A percentile compares a stretch with the other conserved stretches of the same genome.
These are phyloP conservation scores for Phaeosphaeriaceae sp. DNA, from an alignment of 2,329 filamentous ascomycete genomes.

Conservation along the genomic window DNA sequence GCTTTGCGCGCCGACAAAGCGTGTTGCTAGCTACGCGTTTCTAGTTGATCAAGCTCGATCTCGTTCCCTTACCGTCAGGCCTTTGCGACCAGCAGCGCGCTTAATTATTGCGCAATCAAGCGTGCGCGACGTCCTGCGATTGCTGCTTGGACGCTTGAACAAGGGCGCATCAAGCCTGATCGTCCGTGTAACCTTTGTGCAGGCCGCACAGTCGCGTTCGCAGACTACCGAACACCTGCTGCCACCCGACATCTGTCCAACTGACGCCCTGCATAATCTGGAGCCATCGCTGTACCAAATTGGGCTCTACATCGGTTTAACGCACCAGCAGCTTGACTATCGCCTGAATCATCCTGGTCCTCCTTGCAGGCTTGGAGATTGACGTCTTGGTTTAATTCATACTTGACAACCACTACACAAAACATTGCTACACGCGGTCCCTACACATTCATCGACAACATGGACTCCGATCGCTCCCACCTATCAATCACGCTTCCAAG, in stretches of 20 bases:
- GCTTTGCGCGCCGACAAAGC: conserved; percentile 13
- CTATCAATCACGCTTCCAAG: conserved; percentile 59
- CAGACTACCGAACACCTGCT: conserved; percentile 42
- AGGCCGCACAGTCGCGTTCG: conserved; percentile 45
- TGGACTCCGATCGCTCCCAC: conserved; percentile 54
- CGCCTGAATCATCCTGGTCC: conserved; percentile 14
- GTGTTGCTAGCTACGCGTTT: conserved; percentile 31
- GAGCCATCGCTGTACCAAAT: conserved; percentile 16
- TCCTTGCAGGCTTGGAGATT: conserved; percentile 38
- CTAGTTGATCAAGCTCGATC: conserved; percentile 20
- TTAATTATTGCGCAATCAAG: conserved; percentile 14
- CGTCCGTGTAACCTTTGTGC: conserved; percentile 41
- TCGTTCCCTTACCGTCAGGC: conserved; percentile 25
- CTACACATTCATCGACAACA: conserved; percentile 21
- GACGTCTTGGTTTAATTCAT: conserved; percentile 12
- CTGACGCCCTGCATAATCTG: conserved; percentile 36
- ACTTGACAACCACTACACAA: conserved; percentile 12
- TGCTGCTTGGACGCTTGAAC: conserved; percentile 20
- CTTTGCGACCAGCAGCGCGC: conserved; percentile 21
- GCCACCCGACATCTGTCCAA: conserved; percentile 27
- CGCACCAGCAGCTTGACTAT: conserved; percentile 18
- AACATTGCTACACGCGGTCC: conserved; percentile 7
- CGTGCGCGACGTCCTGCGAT: conserved; percentile 30
- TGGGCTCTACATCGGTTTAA: conserved; percentile 17
- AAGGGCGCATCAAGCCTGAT: conserved; percentile 32